Evolutionary conservation across 495 filamentous ascomycete genomes (phyloP).

Genomic region (Hypoxylon fuscum): DNA sequence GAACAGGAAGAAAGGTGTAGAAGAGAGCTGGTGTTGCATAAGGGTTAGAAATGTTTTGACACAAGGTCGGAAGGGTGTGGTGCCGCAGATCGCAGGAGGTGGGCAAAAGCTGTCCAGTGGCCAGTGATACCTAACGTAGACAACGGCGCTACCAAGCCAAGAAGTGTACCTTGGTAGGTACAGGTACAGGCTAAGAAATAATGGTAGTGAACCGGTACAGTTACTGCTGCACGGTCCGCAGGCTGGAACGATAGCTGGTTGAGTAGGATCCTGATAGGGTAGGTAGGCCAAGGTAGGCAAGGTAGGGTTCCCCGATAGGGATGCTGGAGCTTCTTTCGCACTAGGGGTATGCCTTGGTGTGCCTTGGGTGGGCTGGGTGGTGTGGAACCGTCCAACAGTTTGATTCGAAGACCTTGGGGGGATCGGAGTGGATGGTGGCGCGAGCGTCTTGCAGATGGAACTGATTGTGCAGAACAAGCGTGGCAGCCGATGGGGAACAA

Average conservation of each 20-base stretch:
- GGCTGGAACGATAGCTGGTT: conserved; percentile 38
- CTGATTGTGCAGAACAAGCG: conserved; percentile 11
- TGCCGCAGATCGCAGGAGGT: conserved; percentile 52
- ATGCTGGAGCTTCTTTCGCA: conserved; percentile 31
- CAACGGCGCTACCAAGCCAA: conserved; percentile 24
- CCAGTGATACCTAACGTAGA: conserved; percentile 8
- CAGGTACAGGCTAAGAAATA: too few species aligned
- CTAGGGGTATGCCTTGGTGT: conserved; percentile 8
- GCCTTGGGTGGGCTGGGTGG: conserved; percentile 2
- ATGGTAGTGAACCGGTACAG: neutral
- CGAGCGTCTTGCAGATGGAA: conserved; percentile 27
- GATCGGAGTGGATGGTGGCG: conserved; percentile 28
- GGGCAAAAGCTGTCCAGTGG: conserved; percentile 32
- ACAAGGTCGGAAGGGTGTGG: conserved; percentile 49
- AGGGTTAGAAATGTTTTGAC: conserved; percentile 53
- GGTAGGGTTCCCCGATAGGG: conserved; percentile 37
- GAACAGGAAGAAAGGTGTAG: conserved; percentile 32
- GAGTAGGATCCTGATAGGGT: conserved; percentile 36
- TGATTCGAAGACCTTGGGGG: conserved; percentile 31
- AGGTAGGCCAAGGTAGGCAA: conserved; percentile 17
- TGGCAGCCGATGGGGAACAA: conserved; percentile 9
- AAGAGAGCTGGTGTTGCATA: conserved; percentile 46
- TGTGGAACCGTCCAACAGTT: conserved; percentile 25
- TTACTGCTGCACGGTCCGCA: conserved; percentile 31
- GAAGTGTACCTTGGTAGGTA: too few species aligned